Base-by-base conservation (phyloP, 2,329 filamentous ascomycete genomes). In the Colletotrichum tamarilloi region DNA sequence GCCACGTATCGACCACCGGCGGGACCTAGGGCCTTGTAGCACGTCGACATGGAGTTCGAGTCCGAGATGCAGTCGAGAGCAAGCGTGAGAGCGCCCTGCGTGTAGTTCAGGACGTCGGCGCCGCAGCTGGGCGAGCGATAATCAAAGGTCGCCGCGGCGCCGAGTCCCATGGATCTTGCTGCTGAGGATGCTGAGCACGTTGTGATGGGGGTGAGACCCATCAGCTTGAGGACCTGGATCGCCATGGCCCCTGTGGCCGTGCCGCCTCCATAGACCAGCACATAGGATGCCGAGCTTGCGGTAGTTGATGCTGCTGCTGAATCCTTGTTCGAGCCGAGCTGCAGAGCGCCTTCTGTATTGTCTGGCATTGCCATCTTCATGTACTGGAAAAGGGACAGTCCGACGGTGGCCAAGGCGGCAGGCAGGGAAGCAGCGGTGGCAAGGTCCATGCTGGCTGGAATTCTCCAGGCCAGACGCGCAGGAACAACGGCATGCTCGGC, bases 1-100 rank as follows among this genome's bases (percentile, higher is more conserved):
- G 72, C 75, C 1, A 77, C 68, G 66, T 78, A 78, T 7, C 59
- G 58, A 3, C 76, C 76, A 3, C 76, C 76, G 4, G 58, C 62
- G 2, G 35, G 53, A 5, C 75, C 73, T 24, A 77, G 42, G 9
- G 75, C 73, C 26, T 73, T 67, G 58, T 76, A 76, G 60, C 76
- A 77, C 28, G 73, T 65, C 8, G 46, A 11, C 73, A 76, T 76
- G n/a, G 72, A 71, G 32, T 32, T 46, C 16, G 19, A 30, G n/a
- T 62, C 59, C 14, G 59, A 26, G 59, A 62, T 52, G 19, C 59
- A 62, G 42, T 62, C 59, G 4, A 62, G 42, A 5, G 59, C 59
- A 16, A 26, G 16, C 12, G 22, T 35, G 19, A 62, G 59, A 19
- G n/a, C 16, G 16, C 42, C 59, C 7, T 24, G 32, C 3, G 59